A percentile compares a stretch with the other conserved stretches of the same genome.
phyloP scores from a whole-genome alignment of 2,329 filamentous ascomycete species.

The Colletotrichum sojae region DNA sequence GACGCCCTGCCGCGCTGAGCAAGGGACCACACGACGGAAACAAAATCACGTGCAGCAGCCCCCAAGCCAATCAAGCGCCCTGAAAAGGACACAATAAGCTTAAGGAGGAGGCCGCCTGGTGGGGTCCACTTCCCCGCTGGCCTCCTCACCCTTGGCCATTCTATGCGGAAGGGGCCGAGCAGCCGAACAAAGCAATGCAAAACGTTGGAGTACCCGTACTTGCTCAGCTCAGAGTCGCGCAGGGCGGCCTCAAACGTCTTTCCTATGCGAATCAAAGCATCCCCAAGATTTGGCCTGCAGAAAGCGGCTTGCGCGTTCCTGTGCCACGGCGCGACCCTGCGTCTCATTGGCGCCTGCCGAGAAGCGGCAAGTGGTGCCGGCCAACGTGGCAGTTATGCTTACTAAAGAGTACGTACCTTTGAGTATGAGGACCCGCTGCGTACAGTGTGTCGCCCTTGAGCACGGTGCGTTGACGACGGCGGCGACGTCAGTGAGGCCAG shows the following conservation, averaged over 20 bases:
- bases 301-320: constrained; percentile 12
- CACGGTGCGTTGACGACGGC: constrained; percentile 8
- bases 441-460: background rate
- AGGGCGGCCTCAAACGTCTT: background rate
- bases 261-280: background rate
- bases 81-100: constrained; percentile 29
- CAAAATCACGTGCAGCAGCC: constrained; percentile 5
- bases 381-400: background rate
- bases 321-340: constrained; percentile 1
- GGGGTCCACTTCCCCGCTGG: background rate
- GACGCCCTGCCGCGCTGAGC: background rate
- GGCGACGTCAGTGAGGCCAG: constrained; percentile 37
- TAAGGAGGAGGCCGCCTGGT: constrained; percentile 31
- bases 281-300: constrained; percentile 1
- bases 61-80: constrained; percentile 2
- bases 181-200: constrained; percentile 5
- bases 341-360: background rate
- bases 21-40: background rate
- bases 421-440: constrained; percentile 8
- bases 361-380: no score
- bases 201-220: background rate
- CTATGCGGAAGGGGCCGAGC: constrained; percentile 22
- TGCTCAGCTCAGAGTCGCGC: background rate
- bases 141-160: background rate
- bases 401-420: no score